Base-by-base conservation (phyloP, 768 basidiomycete species). In the Amanita brunnescens region DNA sequence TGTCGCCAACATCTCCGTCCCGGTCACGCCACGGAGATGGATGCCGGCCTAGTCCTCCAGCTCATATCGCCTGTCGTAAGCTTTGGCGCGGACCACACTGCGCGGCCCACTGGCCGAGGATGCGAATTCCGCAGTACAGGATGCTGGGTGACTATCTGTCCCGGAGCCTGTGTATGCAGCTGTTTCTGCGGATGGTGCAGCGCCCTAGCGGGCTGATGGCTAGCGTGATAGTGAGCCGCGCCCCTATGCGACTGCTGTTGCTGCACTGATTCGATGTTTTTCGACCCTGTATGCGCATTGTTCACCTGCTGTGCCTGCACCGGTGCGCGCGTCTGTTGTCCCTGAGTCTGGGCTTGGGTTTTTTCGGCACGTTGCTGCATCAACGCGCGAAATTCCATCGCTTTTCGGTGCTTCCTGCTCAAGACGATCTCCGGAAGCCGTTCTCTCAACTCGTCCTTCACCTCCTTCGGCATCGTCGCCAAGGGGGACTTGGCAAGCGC, bases 371-470 rank as follows among this genome's bases (percentile, higher is more conserved):
- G 58, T 23, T 42, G 49, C 9, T 47, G 42, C 50, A 43, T 51
- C 45, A 30, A 47, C 12, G 60, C 59, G 18, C 57, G 57, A 37
- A 59, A 62, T 50, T 64, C 64, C 26, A 65, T 59, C 33, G 59
- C 56, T 54, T 63, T 65, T 46, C 63, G 55, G 41, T 62, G 61
- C 52, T 61, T 64, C 38, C 64, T 56, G 49, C 62, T 64, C 14
- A 63, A 60, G 24, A 63, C 52, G 43, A 64, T 52, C 40, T 63
- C 62, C 6, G 64, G 64, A 37, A 64, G 54, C 3, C 52, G 47
- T 21, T 38, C 57, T 21, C 64, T 60, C n/a, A 67, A 51, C 3
- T 32, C 45, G 23, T 63, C 64, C 26, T 61, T 61, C 29, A 54
- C 58, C 42, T 60, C 52, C 7, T 55, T 47, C 1, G 62, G 20